phyloP scores from a whole-genome alignment of 2,329 filamentous ascomycete genomes.

The Pseudovirgaria hyperparasitica region DNA sequence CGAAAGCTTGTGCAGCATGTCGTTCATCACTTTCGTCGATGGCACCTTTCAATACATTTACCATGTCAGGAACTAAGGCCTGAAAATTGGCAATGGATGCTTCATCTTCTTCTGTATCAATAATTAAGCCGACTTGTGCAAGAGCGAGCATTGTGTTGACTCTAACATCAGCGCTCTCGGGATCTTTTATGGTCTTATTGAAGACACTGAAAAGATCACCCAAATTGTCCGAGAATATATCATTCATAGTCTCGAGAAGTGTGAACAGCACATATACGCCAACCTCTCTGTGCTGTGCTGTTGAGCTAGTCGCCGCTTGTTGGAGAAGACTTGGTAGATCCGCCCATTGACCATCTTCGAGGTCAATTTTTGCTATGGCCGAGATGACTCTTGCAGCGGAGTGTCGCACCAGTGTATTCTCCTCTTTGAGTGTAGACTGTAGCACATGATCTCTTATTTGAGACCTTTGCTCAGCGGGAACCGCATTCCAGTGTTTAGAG shows the following conservation, averaged over 20 bases:
- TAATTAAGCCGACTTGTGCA: constrained; percentile 72
- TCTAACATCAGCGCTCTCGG: constrained; percentile 81
- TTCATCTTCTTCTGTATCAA: constrained; percentile 77
- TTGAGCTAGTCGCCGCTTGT: constrained; percentile 62
- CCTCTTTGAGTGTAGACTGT: constrained; percentile 70
- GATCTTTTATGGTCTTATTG: constrained; percentile 74
- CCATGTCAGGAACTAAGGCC: constrained; percentile 72
- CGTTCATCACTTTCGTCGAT: constrained; percentile 76
- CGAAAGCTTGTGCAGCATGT: constrained; percentile 78
- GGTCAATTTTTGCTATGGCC: constrained; percentile 72
- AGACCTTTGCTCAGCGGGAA: constrained; percentile 63
- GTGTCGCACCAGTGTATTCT: constrained; percentile 64
- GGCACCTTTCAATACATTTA: constrained; percentile 73
- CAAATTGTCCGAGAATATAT: constrained; percentile 72
- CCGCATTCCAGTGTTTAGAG: constrained; percentile 69
- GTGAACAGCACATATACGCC: constrained; percentile 89
- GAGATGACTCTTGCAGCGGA: constrained; percentile 80
- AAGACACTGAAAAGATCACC: constrained; percentile 72
- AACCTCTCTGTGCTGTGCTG: constrained; percentile 72
- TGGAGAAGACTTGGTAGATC: constrained; percentile 70
- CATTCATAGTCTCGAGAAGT: constrained; percentile 76
- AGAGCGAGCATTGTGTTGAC: constrained; percentile 90
- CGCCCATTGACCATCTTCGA: constrained; percentile 74
- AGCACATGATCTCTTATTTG: constrained; percentile 73
- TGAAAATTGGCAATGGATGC: constrained; percentile 64